These are phyloP conservation scores for Penicillium sp. DNA, from an alignment of 2,329 filamentous ascomycete genomes.

Conservation along the genomic window DNA sequence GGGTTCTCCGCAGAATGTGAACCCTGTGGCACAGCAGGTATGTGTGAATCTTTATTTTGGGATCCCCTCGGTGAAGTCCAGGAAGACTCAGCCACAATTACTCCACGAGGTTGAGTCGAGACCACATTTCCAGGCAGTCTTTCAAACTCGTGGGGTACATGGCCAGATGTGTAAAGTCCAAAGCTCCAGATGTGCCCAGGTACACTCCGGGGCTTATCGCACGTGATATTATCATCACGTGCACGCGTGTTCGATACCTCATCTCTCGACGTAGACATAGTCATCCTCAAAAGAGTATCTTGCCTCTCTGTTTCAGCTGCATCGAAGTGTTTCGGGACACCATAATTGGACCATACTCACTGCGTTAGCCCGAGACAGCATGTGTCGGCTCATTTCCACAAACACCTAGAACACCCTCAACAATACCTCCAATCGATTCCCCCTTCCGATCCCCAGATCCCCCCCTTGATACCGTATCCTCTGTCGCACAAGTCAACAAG, in stretches of 20 bases:
- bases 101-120: too few species aligned
- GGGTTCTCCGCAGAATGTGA: constrained; percentile 2
- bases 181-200: background rate
- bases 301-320: background rate
- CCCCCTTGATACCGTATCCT: background rate
- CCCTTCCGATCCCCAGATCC: background rate
- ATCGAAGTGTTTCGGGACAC: background rate
- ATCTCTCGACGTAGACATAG: background rate
- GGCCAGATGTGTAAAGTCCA: background rate
- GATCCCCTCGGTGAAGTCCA: background rate
- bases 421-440: constrained; percentile 5
- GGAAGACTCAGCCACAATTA: background rate
- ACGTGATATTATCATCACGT: constrained; percentile 9
- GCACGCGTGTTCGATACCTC: background rate
- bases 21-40: background rate
- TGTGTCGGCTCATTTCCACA: constrained; percentile 13
- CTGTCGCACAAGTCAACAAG: background rate
- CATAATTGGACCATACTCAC: background rate
- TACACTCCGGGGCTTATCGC: background rate
- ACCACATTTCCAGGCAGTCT: background rate
- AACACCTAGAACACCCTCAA: constrained; percentile 13
- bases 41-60: background rate
- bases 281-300: constrained; percentile 1
- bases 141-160: too few species aligned
- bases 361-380: constrained; percentile 12